Percentiles rank a stretch among this genome's conserved stretches.
Conservation (phyloP, 495 filamentous ascomycete species). For the Hypoxylon intermedium region DNA sequence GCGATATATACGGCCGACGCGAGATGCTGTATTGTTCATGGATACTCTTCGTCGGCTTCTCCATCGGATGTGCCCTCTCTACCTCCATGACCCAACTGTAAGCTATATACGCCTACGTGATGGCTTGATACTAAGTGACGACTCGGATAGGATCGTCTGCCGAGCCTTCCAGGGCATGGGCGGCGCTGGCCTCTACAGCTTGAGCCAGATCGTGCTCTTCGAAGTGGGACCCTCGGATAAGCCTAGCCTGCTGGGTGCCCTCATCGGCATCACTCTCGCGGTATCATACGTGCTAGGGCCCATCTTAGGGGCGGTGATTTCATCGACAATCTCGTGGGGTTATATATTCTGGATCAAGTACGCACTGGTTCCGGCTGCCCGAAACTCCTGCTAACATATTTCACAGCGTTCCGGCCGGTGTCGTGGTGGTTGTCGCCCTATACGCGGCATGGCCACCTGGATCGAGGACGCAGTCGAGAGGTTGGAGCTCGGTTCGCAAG, state of each 20-base stretch:
- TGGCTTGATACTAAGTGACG: not conserved
- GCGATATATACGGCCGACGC: conserved; percentile 66
- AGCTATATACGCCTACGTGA: conserved; percentile 15
- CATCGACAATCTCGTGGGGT: conserved; percentile 67
- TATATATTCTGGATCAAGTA: conserved; percentile 78
- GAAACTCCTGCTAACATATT: conserved; percentile 8
- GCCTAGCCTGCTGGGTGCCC: conserved; percentile 51
- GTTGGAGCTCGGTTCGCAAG: conserved; percentile 42
- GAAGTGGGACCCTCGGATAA: conserved; percentile 61
- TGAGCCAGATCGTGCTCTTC: conserved; percentile 61
- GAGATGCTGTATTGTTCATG: conserved; percentile 57
- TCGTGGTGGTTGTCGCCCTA: conserved; percentile 62
- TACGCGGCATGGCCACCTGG: conserved; percentile 57
- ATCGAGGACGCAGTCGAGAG: conserved; percentile 33
- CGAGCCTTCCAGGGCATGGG: conserved; percentile 69
- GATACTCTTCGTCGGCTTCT: conserved; percentile 62
- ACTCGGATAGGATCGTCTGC: conserved; percentile 58
- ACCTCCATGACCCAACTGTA: conserved; percentile 62
- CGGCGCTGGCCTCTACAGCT: conserved; percentile 63
- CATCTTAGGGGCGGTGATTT: conserved; percentile 71
- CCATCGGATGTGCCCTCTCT: conserved; percentile 63
- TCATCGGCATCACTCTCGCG: conserved; percentile 54
- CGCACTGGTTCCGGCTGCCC: not conserved
- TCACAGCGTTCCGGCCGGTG: conserved; percentile 63
- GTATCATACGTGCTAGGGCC: conserved; percentile 65